Base-by-base conservation (phyloP, 768 basidiomycete species). In the Candolleomyces efflorescens region DNA sequence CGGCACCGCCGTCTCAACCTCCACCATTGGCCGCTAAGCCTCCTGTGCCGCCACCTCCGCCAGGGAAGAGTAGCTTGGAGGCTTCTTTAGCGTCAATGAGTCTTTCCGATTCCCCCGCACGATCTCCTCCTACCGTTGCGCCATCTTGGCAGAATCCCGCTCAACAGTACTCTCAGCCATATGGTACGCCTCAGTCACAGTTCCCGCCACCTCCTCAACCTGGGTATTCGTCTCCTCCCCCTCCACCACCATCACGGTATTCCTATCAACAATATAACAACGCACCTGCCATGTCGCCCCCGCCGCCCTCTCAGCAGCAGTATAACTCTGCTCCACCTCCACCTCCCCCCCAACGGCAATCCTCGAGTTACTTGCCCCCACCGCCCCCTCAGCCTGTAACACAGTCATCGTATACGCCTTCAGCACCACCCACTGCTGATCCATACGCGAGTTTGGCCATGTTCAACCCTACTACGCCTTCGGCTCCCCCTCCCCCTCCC, bases 71-170 rank as follows among this genome's bases (percentile, higher is more conserved):
- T 47, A 73, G 72, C 20, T 52, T 84, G 23, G 81, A 81, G 60
- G 73, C 75, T 5, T 75, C 82, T 0, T 83, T 90, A 63, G 75
- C 82, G 1, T 77, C 80, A 0, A 81, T 90, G 81, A 83, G 66
- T 60, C 53, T 89, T 44, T 27, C 65, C 46, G 60, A 65, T 51
- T 11, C 67, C 15, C 63, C 73, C 3, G 62, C 68, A 10, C 67
- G 73, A 17, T 55, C 65, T 20, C 62, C 60, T 2, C 63, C 67
- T 32, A 23, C 62, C 67, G 7, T 62, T 63, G 2, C 62, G 67
- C 13, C 65, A 64, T 55, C 58, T 68, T 18, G 63, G 61, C 17
- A 51, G 18, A 51, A 12, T n/a, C 20, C 46, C 5, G 23, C 18
- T 22, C 24, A 20, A 22, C 46, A n/a, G 6, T 48, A 48, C 15